These are phyloP conservation scores for Durio zibethinus DNA, from an alignment of 345 rosid species.

Conservation along the genomic window DNA sequence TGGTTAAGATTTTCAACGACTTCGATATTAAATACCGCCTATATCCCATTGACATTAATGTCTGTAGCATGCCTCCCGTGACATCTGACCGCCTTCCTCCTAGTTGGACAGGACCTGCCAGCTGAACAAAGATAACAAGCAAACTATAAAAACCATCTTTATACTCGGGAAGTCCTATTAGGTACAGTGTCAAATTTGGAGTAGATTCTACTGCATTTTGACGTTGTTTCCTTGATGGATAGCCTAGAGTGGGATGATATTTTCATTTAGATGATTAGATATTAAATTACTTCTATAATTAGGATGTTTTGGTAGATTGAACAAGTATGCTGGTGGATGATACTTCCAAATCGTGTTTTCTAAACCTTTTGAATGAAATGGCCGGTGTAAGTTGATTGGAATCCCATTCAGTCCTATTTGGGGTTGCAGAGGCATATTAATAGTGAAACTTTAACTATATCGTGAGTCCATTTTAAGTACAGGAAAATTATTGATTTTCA, in stretches of 20 bases:
- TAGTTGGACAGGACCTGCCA: constrained; percentile 24
- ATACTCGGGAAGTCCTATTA: not conserved
- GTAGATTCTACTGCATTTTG: not conserved
- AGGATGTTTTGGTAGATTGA: not conserved
- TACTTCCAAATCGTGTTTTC: not conserved
- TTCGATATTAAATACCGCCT: constrained; percentile 68
- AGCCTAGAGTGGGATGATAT: not conserved
- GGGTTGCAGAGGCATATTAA: not conserved
- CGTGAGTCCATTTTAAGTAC: not conserved
- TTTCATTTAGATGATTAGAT: not conserved
- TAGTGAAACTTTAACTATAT: not conserved
- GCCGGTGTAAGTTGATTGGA: not conserved
- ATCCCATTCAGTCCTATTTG: not conserved
- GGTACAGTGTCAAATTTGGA: not conserved
- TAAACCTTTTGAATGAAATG: not conserved
- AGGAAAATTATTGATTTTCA: too few species aligned
- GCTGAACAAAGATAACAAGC: not conserved
- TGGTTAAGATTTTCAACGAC: constrained; percentile 62
- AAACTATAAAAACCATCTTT: not conserved
- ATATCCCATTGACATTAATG: constrained; percentile 59
- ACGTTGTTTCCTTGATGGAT: not conserved
- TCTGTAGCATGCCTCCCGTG: constrained; percentile 45
- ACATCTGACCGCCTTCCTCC: constrained; percentile 35
- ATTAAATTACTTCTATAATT: not conserved
- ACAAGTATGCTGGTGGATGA: not conserved